phyloP scores from a whole-genome alignment of 805 yeast species.

The Ogataea angusta region DNA sequence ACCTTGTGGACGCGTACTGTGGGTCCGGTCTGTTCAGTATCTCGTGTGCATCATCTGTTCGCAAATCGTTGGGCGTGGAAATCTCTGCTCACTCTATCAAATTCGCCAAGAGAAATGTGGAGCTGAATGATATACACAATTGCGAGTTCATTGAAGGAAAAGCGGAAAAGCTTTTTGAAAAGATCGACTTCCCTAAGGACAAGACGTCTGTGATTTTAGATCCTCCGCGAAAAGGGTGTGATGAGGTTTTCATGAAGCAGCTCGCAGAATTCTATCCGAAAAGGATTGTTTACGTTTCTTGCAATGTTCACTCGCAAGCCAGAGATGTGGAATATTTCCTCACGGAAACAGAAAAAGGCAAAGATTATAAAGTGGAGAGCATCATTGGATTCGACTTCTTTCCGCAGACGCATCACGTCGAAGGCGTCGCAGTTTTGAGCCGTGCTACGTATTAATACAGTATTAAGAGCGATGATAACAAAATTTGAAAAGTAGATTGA shows the following conservation, averaged over 20 bases:
- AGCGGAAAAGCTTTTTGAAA: conserved; percentile 84
- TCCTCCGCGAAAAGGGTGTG: conserved; percentile 98
- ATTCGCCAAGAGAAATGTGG: conserved; percentile 82
- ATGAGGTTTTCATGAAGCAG: conserved; percentile 80
- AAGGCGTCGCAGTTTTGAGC: conserved; percentile 46
- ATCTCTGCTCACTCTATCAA: conserved; percentile 86
- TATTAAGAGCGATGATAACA: not conserved
- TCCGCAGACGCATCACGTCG: conserved; percentile 60
- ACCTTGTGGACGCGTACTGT: conserved; percentile 25
- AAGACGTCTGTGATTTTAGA: conserved; percentile 89
- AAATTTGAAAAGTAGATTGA: not conserved
- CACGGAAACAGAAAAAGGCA: conserved; percentile 59
- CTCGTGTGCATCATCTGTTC: conserved; percentile 78
- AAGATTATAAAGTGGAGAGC: conserved; percentile 67
- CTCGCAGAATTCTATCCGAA: conserved; percentile 80
- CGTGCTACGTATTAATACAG: conserved; percentile 3
- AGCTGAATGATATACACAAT: conserved; percentile 67
- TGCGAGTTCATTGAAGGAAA: conserved; percentile 86
- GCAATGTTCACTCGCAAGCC: conserved; percentile 98
- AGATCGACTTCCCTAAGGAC: conserved; percentile 69
- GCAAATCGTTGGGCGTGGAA: conserved; percentile 87
- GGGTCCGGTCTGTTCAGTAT: conserved; percentile 76
- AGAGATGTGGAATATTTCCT: conserved; percentile 85
- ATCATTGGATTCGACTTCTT: conserved; percentile 95
- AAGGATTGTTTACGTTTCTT: conserved; percentile 88